A percentile compares a stretch with the other conserved stretches of the same genome.
Evolutionary conservation across 768 basidiomycete genomes (phyloP).

Genomic region (Lactarius indigo): DNA sequence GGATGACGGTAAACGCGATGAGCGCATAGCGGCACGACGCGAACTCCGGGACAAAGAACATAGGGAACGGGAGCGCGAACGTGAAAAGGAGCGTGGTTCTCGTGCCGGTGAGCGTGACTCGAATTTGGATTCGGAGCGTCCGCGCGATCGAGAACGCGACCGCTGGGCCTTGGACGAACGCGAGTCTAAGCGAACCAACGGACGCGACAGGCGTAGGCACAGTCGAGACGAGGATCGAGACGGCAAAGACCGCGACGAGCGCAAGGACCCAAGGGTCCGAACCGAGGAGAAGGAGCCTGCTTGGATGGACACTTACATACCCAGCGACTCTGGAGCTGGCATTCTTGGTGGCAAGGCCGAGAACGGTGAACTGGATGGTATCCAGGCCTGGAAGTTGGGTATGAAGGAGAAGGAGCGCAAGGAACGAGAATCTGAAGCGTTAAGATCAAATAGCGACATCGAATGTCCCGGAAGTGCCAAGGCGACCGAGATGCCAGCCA

Average conservation of each 20-base stretch:
- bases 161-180: conserved; percentile 69
- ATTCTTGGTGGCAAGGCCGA: conserved; percentile 59
- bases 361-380: conserved; percentile 73
- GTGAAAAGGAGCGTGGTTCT: conserved; percentile 38
- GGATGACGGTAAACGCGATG: conserved; percentile 79
- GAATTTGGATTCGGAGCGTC: conserved; percentile 28
- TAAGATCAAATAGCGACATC: conserved; percentile 19
- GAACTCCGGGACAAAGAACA: conserved; percentile 42
- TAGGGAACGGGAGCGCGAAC: conserved; percentile 38
- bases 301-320: conserved; percentile 89
- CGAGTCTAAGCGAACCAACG: conserved; percentile 57
- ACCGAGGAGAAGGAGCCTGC: conserved; percentile 82
- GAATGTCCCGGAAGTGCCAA: conserved; percentile 28
- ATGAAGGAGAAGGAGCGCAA: conserved; percentile 72
- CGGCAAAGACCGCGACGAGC: conserved; percentile 43
- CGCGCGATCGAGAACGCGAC: conserved; percentile 39
- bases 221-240: conserved; percentile 45
- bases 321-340: conserved; percentile 51
- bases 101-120: conserved; percentile 34
- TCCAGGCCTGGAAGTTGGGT: conserved; percentile 85
- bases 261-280: conserved; percentile 50
- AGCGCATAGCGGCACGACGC: conserved; percentile 62
- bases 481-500: conserved; percentile 19
- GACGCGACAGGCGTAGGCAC: conserved; percentile 58
- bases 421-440: conserved; percentile 37